Evolutionary conservation across 192 early-diverging fungal genomes (phyloP), one percentile per base, ranked within the genome.

Genomic region (Polychytrium aggregatum): DNA sequence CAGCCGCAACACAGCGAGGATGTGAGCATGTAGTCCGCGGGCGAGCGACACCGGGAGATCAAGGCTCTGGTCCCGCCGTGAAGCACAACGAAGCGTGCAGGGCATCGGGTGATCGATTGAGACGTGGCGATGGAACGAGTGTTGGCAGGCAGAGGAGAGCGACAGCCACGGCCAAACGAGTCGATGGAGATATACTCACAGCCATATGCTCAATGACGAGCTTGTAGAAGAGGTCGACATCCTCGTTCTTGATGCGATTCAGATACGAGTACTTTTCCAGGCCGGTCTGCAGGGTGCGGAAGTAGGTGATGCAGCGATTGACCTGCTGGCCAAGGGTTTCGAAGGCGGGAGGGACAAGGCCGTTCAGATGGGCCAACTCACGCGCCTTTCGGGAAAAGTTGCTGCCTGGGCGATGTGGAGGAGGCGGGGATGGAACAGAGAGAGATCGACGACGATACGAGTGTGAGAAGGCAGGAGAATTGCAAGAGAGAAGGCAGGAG

Each of bases 211-310:
- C 69, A 43, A 79, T 62, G 39, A 91, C 63, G 34, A 89, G 50
- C 37, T 78, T 74, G 60, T 95, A 95, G 64, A 95, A 95, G 52
- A 95, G 70, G 41, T 73, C 72, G 41, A 75, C 48, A 62, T 92
- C 77, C 44, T 84, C 86, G 53, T 75, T 85, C 54, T 82, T 71
- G 60, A 95, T 70, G 65, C 83, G 77, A 41, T 84, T 78, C 59
- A 95, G 67, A 64, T 87, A 92, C 33, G 82, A 74, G 61, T 88
- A 90, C 62, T 90, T 87, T 41, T 91, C 86, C 34, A 95, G 63
- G 11, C 77, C 57, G 3, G 75, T 69, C 17, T 72, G 54, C 66
- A 86, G 80, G 58, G 71, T 62, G 34, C 78, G 64, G 21, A 95
- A 62, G 64, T 84, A 80, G 35, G 69, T 60, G 14, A 85, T 56